A percentile compares a stretch with the other conserved stretches of the same genome.
Evolutionary conservation across 495 filamentous ascomycete species (phyloP).

Genomic region (Aspergillus sclerotiicarbonarius): DNA sequence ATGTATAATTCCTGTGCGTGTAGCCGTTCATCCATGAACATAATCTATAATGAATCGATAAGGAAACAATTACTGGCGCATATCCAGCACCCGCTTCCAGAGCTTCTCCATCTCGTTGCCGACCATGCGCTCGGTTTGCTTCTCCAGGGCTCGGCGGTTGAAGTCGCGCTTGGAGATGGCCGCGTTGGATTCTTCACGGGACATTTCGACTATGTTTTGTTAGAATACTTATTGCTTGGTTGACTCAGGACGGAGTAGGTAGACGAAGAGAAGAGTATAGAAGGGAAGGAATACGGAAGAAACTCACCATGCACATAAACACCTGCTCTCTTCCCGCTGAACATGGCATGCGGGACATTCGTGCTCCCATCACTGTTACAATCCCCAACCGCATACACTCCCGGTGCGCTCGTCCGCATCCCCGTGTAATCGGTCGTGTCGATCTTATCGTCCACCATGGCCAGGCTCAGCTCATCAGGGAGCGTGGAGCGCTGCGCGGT

Average conservation of each 20-base stretch:
- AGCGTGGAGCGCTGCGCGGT: constrained; percentile 42
- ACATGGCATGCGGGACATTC: constrained; percentile 61
- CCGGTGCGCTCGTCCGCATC: constrained; percentile 47
- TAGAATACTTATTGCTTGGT: neutral
- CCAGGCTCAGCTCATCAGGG: constrained; percentile 39
- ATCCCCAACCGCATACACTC: constrained; percentile 57
- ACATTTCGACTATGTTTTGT: constrained; percentile 31
- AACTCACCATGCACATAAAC: constrained; percentile 55
- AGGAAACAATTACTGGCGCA: neutral
- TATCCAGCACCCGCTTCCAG: constrained; percentile 18
- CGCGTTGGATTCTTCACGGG: constrained; percentile 33
- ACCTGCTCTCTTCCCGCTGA: constrained; percentile 53
- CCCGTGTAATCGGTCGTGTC: constrained; percentile 31
- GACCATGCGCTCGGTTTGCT: constrained; percentile 30
- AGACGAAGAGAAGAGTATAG: neutral
- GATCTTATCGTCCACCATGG: constrained; percentile 44
- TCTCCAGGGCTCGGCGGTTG: constrained; percentile 23
- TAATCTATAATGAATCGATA: no score
- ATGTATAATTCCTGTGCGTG: no score
- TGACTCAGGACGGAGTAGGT: neutral
- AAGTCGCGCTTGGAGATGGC: constrained; percentile 34
- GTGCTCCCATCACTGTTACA: constrained; percentile 56
- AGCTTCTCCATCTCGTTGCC: constrained; percentile 33
- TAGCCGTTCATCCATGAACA: no score
- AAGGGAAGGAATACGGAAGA: neutral